Percentiles rank a stretch among this genome's conserved stretches.
These are phyloP conservation scores for Marchantia paleacea DNA, from an alignment of 225 moss, liverwort and hornwort genomes.

Conservation along the genomic window DNA sequence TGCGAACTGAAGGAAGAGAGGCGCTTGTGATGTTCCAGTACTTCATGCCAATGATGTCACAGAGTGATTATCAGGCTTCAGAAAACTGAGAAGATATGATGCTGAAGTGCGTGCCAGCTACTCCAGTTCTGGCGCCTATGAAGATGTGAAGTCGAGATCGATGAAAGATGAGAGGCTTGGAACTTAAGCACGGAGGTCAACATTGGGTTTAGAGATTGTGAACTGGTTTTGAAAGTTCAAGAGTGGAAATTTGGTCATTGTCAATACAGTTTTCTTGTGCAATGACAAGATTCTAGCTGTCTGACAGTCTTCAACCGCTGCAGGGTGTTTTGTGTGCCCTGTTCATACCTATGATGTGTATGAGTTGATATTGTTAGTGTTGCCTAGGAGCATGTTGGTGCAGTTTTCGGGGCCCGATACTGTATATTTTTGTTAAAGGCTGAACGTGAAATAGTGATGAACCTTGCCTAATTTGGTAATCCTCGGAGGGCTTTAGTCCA, in stretches of 20 bases:
- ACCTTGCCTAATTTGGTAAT: background rate
- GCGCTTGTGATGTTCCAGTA: background rate
- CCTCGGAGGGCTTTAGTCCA: background rate
- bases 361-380: constrained; percentile 15
- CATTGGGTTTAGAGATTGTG: background rate
- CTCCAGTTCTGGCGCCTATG: background rate
- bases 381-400: background rate
- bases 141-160: background rate
- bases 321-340: background rate
- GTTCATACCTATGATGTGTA: constrained; percentile 4
- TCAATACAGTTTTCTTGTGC: constrained; percentile 1
- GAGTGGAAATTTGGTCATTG: background rate
- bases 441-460: background rate
- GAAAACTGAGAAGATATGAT: background rate
- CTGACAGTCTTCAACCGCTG: background rate
- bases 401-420: background rate
- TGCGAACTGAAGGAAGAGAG: constrained; percentile 13
- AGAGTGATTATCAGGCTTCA: background rate
- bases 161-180: background rate
- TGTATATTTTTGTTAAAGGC: constrained; percentile 3
- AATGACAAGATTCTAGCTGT: background rate
- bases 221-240: background rate
- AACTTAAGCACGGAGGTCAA: constrained; percentile 17
- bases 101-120: background rate
- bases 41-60: background rate